Evolutionary conservation across 2,329 filamentous ascomycete species (phyloP).

Genomic region (Trichophyton mentagrophytes): DNA sequence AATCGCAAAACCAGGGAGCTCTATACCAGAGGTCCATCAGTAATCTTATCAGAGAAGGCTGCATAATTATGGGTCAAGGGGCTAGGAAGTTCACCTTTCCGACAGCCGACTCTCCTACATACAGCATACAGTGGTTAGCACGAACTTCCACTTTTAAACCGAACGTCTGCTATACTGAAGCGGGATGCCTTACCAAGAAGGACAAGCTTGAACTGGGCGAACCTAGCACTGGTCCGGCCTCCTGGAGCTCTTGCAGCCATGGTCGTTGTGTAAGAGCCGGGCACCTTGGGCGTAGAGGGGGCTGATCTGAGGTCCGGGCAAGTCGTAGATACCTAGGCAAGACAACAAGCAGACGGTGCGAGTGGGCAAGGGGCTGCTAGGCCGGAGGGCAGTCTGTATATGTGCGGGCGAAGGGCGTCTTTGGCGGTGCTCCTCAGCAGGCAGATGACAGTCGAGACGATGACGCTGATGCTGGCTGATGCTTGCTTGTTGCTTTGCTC

Average conservation of each 20-base stretch:
- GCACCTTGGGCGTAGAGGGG: background rate
- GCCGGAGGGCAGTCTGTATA: background rate
- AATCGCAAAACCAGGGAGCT: conserved; percentile 96
- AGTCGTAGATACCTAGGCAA: background rate
- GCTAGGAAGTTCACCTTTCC: conserved; percentile 61
- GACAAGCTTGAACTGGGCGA: conserved; percentile 98
- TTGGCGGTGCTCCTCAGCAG: background rate
- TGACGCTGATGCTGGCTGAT: background rate
- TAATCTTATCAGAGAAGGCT: conserved; percentile 9
- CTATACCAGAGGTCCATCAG: conserved; percentile 38
- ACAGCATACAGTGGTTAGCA: background rate
- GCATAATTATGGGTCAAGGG: background rate
- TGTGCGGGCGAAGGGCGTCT: background rate
- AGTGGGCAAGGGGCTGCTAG: background rate
- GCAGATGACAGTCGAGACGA: background rate
- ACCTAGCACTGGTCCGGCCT: conserved; percentile 57
- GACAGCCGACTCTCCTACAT: conserved; percentile 84
- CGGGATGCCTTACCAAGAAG: conserved; percentile 66
- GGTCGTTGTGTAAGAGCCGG: conserved; percentile 20
- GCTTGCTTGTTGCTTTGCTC: background rate
- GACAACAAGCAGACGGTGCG: background rate
- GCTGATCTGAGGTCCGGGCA: background rate
- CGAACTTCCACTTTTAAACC: conserved; percentile 14
- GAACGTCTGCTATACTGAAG: background rate
- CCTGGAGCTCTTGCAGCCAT: conserved; percentile 80